A percentile compares a stretch with the other conserved stretches of the same genome.
Evolutionary conservation across 1,284 basidiomycete species (phyloP).

Genomic region (Pulveroboletus sp.): DNA sequence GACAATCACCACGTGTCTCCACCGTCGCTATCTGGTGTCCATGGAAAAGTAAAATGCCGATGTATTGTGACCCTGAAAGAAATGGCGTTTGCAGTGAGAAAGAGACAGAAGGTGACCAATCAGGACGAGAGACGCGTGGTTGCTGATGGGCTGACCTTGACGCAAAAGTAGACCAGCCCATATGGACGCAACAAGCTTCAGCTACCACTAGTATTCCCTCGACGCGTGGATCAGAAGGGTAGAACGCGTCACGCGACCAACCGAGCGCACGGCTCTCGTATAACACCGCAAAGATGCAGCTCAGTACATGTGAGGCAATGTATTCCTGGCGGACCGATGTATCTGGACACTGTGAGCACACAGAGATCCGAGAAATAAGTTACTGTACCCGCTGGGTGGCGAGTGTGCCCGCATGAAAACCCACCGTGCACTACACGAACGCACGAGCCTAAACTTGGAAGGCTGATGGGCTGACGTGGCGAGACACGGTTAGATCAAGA

Average conservation of each 20-base stretch:
- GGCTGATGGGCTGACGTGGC: neutral
- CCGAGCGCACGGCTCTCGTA: neutral
- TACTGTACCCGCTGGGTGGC: no score
- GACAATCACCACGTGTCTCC: neutral
- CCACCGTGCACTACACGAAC: neutral
- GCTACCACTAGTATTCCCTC: neutral
- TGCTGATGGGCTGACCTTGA: neutral
- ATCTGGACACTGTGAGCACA: neutral
- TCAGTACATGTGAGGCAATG: neutral
- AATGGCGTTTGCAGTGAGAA: neutral
- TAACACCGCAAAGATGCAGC: neutral
- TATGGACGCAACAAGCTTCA: constrained; percentile 2
- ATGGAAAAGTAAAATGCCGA: neutral
- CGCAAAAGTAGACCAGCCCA: neutral
- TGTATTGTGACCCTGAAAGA: neutral
- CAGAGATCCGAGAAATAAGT: no score
- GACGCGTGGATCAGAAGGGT: neutral
- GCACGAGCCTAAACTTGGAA: constrained; percentile 7
- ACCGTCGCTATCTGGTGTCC: neutral
- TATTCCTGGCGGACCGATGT: neutral
- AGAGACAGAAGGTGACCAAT: constrained; percentile 1
- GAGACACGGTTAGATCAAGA: neutral
- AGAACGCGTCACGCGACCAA: neutral
- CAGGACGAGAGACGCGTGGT: neutral
- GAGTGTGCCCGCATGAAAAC: neutral